Evolutionary conservation across 2,329 filamentous ascomycete species (phyloP).

Genomic region (Simplicillium sp.): DNA sequence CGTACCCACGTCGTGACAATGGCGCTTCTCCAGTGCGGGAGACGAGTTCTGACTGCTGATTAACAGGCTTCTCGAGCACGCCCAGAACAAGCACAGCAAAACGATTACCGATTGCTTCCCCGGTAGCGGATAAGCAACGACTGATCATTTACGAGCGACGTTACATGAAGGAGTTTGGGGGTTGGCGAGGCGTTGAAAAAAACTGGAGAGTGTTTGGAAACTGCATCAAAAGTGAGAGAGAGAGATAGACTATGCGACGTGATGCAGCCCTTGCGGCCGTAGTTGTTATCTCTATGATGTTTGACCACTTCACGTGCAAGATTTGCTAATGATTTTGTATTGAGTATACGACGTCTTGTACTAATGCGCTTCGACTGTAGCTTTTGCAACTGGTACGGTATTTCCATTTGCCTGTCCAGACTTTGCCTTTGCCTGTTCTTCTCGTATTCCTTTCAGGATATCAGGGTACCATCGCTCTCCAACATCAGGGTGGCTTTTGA

Average conservation of each 20-base stretch:
- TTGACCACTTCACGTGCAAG: too few species aligned
- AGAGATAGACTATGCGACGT: too few species aligned
- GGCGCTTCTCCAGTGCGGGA: background rate
- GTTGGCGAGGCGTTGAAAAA: conserved; percentile 2
- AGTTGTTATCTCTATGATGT: too few species aligned
- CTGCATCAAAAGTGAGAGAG: too few species aligned
- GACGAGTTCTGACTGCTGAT: background rate
- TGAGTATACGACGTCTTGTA: background rate
- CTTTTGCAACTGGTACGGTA: conserved; percentile 1
- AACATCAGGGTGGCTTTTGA: conserved; percentile 83
- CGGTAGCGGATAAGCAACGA: conserved; percentile 17
- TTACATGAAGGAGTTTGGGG: conserved; percentile 2
- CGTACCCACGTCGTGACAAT: too few species aligned
- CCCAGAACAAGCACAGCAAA: conserved; percentile 69
- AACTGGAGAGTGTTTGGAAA: too few species aligned
- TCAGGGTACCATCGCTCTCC: conserved; percentile 73
- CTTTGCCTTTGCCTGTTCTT: conserved; percentile 41
- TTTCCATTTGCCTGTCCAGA: conserved; percentile 3
- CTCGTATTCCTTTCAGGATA: conserved; percentile 45
- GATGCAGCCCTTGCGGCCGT: too few species aligned
- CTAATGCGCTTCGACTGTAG: conserved; percentile 20
- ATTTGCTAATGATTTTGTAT: background rate
- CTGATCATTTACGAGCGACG: background rate
- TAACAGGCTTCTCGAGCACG: conserved; percentile 57
- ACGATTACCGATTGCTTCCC: conserved; percentile 64